phyloP scores from a whole-genome alignment of 805 yeast species.

The Candida boleticola region DNA sequence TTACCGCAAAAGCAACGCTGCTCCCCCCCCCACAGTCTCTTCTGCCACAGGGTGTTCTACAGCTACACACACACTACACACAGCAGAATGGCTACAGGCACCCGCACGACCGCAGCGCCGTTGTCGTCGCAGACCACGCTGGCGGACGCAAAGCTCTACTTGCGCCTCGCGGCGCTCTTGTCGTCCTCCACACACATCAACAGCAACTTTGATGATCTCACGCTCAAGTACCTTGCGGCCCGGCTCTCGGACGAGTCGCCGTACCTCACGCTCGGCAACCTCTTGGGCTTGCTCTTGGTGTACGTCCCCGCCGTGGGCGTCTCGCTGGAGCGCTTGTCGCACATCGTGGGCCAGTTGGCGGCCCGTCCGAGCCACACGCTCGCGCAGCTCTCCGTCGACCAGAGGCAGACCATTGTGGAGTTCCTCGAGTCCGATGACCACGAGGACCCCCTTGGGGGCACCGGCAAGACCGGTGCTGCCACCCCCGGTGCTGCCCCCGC shows the following conservation, averaged over 20 bases:
- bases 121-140: too few relatives aligned
- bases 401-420: not conserved
- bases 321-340: not conserved
- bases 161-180: not conserved
- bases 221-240: not conserved
- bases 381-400: not conserved
- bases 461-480: not conserved
- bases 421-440: not conserved
- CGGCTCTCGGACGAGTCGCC: not conserved
- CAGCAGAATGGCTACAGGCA: too few relatives aligned
- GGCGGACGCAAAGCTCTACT: constrained; percentile 6
- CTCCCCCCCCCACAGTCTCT: too few relatives aligned
- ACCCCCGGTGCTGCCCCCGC: not conserved
- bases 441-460: not conserved
- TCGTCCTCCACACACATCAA: not conserved
- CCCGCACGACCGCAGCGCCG: too few relatives aligned
- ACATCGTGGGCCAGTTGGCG: not conserved
- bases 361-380: not conserved
- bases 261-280: constrained; percentile 4
- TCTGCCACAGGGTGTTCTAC: too few relatives aligned
- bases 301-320: constrained; percentile 7
- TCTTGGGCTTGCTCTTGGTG: constrained; percentile 7
- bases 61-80: too few relatives aligned
- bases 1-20: too few relatives aligned
- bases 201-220: not conserved